Conservation (phyloP, 352 stramenopile species). For the Peronospora farinosa region DNA sequence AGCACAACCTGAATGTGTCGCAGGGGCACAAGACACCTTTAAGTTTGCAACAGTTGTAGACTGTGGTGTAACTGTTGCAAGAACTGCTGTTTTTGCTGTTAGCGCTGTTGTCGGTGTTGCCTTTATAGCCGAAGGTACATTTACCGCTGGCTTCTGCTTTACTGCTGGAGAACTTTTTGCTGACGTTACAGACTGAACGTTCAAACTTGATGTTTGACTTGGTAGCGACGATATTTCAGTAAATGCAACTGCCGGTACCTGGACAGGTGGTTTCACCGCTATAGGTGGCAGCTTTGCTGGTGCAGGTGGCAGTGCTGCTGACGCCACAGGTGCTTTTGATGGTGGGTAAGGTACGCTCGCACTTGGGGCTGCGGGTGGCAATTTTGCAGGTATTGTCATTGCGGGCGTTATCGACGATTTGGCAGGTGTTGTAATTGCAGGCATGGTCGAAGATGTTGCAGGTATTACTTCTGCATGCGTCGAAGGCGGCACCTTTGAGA, state of each 20-base stretch:
- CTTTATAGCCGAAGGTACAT: neutral
- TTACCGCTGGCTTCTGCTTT: neutral
- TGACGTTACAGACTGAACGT: neutral
- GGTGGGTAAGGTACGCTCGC: neutral
- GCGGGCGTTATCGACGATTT: neutral
- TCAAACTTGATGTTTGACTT: neutral
- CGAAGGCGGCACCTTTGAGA: neutral
- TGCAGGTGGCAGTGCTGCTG: constrained; percentile 1
- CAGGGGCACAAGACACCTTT: neutral
- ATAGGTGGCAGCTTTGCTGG: neutral
- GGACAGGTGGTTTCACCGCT: neutral
- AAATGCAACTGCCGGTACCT: neutral
- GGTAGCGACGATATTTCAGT: neutral
- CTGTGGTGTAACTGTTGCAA: neutral
- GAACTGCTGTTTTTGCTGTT: constrained; percentile 1
- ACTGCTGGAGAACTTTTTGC: neutral
- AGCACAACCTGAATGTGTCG: neutral
- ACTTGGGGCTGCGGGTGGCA: neutral
- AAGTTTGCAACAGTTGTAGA: neutral
- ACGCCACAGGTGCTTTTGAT: neutral
- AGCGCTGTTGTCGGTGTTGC: neutral
- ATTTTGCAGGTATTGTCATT: constrained; percentile 1
- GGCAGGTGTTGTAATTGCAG: neutral
- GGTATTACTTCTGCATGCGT: neutral
- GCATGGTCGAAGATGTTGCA: neutral